Evolutionary conservation across 1,284 basidiomycete species (phyloP), one percentile per base, ranked within the genome.

Genomic region (Coriolopsis trogii): DNA sequence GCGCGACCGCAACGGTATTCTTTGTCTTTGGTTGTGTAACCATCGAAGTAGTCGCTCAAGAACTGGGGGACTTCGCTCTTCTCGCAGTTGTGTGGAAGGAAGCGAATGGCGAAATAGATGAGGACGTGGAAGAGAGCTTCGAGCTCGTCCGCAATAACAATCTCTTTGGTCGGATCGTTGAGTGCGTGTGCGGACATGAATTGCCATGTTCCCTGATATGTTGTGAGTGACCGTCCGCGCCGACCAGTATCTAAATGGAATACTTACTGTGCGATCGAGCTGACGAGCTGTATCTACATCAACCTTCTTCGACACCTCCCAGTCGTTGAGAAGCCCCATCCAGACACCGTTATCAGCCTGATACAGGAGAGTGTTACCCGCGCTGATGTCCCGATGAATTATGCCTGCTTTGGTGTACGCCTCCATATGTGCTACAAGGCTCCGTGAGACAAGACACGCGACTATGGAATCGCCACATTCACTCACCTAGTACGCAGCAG

Each of bases 341-440:
- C 47, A 49, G 3, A 23, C 30, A 30, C 7, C 21, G 9, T 41
- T n/a, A 2, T 15, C 25, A 30, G 12, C 29, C 4, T 26, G 24
- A 21, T 48, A 40, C 2, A 48, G 20, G 24, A 48, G 29, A n/a
- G 41, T 40, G 28, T 56, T 50, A 5, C 53, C 48, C 6, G 34
- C 40, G 18, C 53, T 55, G 24, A 55, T 42, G n/a, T 55, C 53
- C 5, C 53, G 44, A 18, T 55, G 53, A 0, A 55, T 38, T 15
- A 50, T 50, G 0, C 30, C 23, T 3, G 30, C 40, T 4, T 24
- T 20, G 20, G 23, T 23, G 25, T 41, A 50, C 1, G 53, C 53
- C 3, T 38, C 44, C 3, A 23, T 3, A 23, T 50, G 53, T 4
- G 48, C 53, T 55, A n/a, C n/a, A 10, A 8, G 15, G 10, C 15